phyloP scores from a whole-genome alignment of 257 asterid species.

The Salvia hispanica region DNA sequence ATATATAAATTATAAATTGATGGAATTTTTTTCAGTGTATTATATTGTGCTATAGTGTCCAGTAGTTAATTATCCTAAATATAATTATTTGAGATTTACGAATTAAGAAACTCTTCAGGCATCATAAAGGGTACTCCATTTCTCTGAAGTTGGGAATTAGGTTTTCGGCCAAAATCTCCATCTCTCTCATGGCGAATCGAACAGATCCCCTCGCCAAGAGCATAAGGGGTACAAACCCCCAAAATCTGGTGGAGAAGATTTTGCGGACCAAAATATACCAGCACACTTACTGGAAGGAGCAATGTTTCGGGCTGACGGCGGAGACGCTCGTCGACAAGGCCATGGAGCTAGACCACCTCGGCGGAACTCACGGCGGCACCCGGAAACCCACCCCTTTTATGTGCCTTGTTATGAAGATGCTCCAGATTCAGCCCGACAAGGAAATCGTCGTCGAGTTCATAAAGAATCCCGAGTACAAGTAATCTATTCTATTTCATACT shows the following conservation, averaged over 20 bases:
- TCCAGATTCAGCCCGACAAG: slow-evolving; percentile 97
- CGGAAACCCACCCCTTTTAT: slow-evolving; percentile 87
- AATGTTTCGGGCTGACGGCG: slow-evolving; percentile 93
- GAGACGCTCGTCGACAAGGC: slow-evolving; percentile 99
- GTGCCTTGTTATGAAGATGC: slow-evolving; percentile 93
- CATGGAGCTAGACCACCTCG: slow-evolving; percentile 95
- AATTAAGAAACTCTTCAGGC: too few relatives aligned
- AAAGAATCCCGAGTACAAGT: slow-evolving; percentile 91
- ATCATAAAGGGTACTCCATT: background rate
- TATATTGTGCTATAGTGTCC: too few relatives aligned
- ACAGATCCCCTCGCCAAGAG: slow-evolving; percentile 89
- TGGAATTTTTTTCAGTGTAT: too few relatives aligned
- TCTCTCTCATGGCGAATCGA: slow-evolving; percentile 76
- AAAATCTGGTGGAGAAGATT: slow-evolving; percentile 87
- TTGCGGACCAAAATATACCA: slow-evolving; percentile 85
- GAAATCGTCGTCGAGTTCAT: slow-evolving; percentile 96
- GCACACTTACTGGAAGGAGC: slow-evolving; percentile 89
- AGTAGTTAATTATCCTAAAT: too few relatives aligned
- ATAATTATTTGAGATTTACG: too few relatives aligned
- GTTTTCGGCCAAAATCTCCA: slow-evolving; percentile 18
- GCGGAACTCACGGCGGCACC: slow-evolving; percentile 81
- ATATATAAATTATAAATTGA: too few relatives aligned
- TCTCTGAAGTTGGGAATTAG: slow-evolving; percentile 30
- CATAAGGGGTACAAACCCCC: slow-evolving; percentile 94
- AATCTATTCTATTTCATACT: slow-evolving; percentile 4